phyloP scores from a whole-genome alignment of 495 filamentous ascomycete species.

The Cryomyces minteri region DNA sequence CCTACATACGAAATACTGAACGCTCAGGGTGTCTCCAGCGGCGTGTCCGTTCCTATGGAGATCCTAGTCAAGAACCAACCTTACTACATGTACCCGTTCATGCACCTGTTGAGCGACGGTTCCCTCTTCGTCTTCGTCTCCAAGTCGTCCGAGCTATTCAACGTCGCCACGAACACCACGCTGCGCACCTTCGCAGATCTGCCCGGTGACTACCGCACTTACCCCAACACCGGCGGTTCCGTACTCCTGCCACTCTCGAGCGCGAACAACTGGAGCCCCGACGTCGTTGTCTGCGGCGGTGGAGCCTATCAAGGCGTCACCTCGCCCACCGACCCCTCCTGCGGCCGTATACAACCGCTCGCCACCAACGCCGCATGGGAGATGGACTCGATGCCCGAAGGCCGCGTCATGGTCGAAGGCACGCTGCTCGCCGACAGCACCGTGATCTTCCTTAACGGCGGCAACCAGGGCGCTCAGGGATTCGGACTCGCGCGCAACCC shows the following conservation, averaged over 20 bases:
- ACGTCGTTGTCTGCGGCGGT: conserved; percentile 42
- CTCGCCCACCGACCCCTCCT: conserved; percentile 37
- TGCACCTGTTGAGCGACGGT: conserved; percentile 38
- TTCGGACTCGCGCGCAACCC: conserved; percentile 34
- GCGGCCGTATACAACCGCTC: conserved; percentile 38
- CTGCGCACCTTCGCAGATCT: conserved; percentile 33
- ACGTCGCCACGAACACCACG: conserved; percentile 22
- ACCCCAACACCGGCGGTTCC: conserved; percentile 43
- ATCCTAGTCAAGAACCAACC: conserved; percentile 39
- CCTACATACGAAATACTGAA: conserved; percentile 42
- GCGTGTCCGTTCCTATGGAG: conserved; percentile 27
- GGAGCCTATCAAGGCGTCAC: conserved; percentile 45
- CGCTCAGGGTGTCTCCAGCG: conserved; percentile 21
- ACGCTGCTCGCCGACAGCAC: conserved; percentile 41
- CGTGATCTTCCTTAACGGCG: conserved; percentile 40
- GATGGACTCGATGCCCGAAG: conserved; percentile 44
- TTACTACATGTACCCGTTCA: conserved; percentile 50
- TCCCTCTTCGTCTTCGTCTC: conserved; percentile 35
- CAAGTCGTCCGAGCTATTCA: conserved; percentile 37
- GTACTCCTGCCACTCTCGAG: conserved; percentile 37
- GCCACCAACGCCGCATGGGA: conserved; percentile 32
- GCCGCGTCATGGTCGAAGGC: conserved; percentile 41
- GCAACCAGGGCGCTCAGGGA: conserved; percentile 37
- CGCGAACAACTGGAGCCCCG: conserved; percentile 30
- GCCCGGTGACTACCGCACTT: conserved; percentile 39